phyloP scores from a whole-genome alignment of 805 yeast species.

The Wickerhamomyces chaumierensis region DNA sequence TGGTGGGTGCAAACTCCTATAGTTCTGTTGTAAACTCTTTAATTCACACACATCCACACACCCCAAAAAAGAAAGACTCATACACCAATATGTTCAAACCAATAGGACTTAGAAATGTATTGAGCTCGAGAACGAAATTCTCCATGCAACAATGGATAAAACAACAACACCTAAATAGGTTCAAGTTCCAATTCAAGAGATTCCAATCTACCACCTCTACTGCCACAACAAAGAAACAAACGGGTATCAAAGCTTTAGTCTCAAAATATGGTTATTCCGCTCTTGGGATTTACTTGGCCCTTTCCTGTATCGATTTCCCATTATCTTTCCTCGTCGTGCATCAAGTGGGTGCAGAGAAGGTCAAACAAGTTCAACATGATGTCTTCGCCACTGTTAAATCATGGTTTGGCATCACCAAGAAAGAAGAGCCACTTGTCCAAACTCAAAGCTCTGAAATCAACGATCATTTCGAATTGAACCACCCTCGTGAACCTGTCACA shows the following conservation, averaged over 20 bases:
- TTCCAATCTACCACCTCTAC: not conserved
- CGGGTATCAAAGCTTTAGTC: constrained; percentile 45
- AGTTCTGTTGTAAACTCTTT: too few species aligned
- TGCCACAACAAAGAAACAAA: constrained; percentile 8
- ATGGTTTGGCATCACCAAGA: not conserved
- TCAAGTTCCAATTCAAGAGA: not conserved
- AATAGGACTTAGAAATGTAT: too few species aligned
- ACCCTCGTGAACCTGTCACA: not conserved
- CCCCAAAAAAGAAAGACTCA: too few species aligned
- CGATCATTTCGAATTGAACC: not conserved
- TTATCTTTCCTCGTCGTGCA: constrained; percentile 76
- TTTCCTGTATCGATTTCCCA: constrained; percentile 75
- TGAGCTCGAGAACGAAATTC: too few species aligned
- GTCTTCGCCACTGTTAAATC: constrained; percentile 13
- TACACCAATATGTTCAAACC: too few species aligned
- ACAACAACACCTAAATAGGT: not conserved
- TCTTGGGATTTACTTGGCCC: constrained; percentile 66
- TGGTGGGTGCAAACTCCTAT: too few species aligned
- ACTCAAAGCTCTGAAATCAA: constrained; percentile 3
- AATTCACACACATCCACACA: too few species aligned
- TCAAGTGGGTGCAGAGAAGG: constrained; percentile 74
- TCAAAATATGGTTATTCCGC: constrained; percentile 90
- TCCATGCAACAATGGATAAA: not conserved
- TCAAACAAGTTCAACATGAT: constrained; percentile 52
- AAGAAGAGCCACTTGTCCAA: not conserved